Evolutionary conservation across 73 alveolate species (phyloP).

Genomic region (Breviolum minutum): DNA sequence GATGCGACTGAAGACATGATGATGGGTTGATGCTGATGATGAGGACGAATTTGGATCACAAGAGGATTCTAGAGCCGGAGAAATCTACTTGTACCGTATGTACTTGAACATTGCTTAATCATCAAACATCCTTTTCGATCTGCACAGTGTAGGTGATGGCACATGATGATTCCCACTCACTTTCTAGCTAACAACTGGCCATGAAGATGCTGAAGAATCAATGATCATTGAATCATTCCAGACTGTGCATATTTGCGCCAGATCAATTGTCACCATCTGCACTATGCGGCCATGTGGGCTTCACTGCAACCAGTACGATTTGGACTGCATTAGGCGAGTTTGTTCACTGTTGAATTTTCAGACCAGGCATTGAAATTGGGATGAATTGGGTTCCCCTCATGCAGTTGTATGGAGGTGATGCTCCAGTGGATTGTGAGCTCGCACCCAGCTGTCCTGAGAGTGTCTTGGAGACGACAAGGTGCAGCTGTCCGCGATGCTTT

Average conservation of each 20-base stretch:
- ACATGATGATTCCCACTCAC: too few relatives aligned
- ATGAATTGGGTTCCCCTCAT: background rate
- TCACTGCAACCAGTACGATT: conserved; percentile 28
- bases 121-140: too few relatives aligned
- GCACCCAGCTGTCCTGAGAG: conserved; percentile 17
- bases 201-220: background rate
- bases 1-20: too few relatives aligned
- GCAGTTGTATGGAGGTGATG: background rate
- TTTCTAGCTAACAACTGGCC: too few relatives aligned
- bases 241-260: background rate
- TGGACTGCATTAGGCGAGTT: conserved; percentile 10
- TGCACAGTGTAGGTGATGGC: too few relatives aligned
- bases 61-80: too few relatives aligned
- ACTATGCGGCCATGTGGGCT: conserved; percentile 32
- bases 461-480: conserved; percentile 19
- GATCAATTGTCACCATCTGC: conserved; percentile 20
- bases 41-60: too few relatives aligned
- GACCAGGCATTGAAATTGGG: background rate
- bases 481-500: background rate
- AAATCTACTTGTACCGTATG: too few relatives aligned
- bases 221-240: background rate
- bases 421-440: conserved; percentile 35
- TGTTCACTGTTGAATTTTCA: background rate
- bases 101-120: too few relatives aligned
- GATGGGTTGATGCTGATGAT: too few relatives aligned